These are phyloP conservation scores for Tilletia caries DNA, from an alignment of 1,284 basidiomycete genomes.

Conservation along the genomic window DNA sequence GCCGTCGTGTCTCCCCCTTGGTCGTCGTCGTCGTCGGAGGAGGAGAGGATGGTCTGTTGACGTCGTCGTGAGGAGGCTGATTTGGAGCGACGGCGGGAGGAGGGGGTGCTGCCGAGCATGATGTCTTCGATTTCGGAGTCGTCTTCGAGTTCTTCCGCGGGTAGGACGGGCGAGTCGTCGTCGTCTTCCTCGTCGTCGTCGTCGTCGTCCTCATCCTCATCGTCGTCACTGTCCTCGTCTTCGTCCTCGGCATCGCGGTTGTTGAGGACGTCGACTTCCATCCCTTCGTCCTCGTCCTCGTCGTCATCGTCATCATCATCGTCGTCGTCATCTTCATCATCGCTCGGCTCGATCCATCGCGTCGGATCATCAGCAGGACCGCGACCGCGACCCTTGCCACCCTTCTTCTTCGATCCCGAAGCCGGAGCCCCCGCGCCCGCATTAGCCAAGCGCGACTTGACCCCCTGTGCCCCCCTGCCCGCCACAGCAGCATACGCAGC, in stretches of 20 bases:
- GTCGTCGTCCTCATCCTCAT: conserved; percentile 12
- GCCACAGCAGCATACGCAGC: conserved; percentile 36
- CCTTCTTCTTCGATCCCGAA: too few relatives aligned
- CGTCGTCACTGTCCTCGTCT: conserved; percentile 6
- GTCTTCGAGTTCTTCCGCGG: conserved; percentile 1
- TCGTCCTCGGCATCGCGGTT: conserved; percentile 11
- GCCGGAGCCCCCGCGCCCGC: not conserved
- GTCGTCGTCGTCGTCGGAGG: not conserved
- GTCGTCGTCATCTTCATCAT: conserved; percentile 22
- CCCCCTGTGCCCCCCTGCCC: not conserved
- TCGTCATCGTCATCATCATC: conserved; percentile 19
- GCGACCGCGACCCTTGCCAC: not conserved
- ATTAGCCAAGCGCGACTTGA: not conserved
- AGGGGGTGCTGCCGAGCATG: not conserved
- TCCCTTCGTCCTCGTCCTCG: conserved; percentile 14
- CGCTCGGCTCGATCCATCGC: conserved; percentile 16
- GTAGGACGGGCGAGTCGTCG: not conserved
- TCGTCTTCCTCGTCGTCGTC: conserved; percentile 4
- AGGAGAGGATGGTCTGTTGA: not conserved
- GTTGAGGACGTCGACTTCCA: not conserved
- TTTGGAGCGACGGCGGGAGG: not conserved
- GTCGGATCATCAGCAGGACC: conserved; percentile 5
- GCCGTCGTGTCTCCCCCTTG: conserved; percentile 6
- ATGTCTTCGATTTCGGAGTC: conserved; percentile 15
- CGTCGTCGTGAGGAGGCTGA: not conserved